Evolutionary conservation across 2,329 filamentous ascomycete genomes (phyloP).

Genomic region (Botryotinia narcissicola): DNA sequence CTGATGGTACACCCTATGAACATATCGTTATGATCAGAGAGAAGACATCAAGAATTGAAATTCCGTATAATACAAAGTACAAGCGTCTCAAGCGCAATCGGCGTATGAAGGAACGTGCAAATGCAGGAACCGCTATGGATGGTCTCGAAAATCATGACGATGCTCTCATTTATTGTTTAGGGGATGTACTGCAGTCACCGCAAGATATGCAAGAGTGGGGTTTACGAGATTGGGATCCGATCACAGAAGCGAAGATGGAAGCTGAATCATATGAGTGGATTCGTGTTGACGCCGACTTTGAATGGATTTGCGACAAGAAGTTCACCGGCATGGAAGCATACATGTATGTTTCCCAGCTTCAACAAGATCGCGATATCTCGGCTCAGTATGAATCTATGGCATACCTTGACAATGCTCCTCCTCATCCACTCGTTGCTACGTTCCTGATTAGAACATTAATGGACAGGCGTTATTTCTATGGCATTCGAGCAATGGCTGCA

Average conservation of each 20-base stretch:
- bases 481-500: conserved; percentile 83
- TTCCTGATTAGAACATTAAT: conserved; percentile 87
- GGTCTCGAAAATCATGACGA: conserved; percentile 70
- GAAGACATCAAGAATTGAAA: conserved; percentile 79
- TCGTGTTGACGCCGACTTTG: conserved; percentile 94
- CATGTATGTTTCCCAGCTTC: conserved; percentile 97
- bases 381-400: conserved; percentile 78
- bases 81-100: conserved; percentile 91
- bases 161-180: conserved; percentile 83
- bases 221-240: conserved; percentile 82
- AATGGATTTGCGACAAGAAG: conserved; percentile 89
- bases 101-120: conserved; percentile 74
- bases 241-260: conserved; percentile 88
- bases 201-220: conserved; percentile 83
- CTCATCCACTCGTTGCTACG: conserved; percentile 81
- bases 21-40: conserved; percentile 96
- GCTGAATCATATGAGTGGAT: conserved; percentile 99
- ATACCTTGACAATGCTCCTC: conserved; percentile 63
- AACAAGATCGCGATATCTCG: conserved; percentile 94
- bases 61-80: conserved; percentile 99
- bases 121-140: conserved; percentile 61
- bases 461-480: conserved; percentile 90
- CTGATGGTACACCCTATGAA: conserved; percentile 96
- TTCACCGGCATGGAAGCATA: conserved; percentile 80
- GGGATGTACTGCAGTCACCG: conserved; percentile 80